A percentile compares a stretch with the other conserved stretches of the same genome.
phyloP scores from a whole-genome alignment of 305 asterid genomes.

The Solanum chacoense region DNA sequence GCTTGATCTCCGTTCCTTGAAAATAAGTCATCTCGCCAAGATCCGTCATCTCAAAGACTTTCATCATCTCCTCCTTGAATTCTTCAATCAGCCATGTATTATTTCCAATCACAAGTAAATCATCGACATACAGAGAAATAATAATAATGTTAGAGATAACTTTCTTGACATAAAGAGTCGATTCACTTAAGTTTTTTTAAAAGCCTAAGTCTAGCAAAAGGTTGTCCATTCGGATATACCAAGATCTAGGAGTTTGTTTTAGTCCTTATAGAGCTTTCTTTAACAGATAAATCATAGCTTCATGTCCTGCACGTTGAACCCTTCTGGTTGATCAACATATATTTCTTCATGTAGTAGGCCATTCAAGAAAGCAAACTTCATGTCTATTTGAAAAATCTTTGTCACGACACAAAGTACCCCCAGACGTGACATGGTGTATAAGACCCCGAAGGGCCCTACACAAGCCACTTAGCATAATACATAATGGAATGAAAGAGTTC shows the following conservation, averaged over 20 bases:
- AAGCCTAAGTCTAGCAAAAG: not conserved
- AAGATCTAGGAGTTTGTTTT: not conserved
- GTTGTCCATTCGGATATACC: not conserved
- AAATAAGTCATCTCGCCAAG: not conserved
- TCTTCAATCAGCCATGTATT: not conserved
- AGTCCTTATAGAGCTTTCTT: not conserved
- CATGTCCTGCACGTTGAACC: not conserved
- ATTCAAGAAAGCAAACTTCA: not conserved
- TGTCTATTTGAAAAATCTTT: not conserved
- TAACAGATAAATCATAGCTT: not conserved
- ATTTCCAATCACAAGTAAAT: not conserved
- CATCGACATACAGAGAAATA: not conserved
- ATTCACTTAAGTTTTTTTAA: not conserved
- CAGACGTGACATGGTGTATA: not conserved
- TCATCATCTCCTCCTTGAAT: not conserved
- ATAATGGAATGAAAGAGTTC: not conserved
- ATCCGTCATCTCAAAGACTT: not conserved
- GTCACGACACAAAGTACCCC: not conserved
- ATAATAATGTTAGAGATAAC: not conserved
- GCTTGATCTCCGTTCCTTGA: not conserved
- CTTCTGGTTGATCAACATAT: not conserved
- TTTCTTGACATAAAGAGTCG: not conserved
- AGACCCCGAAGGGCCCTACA: not conserved
- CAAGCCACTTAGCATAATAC: not conserved
- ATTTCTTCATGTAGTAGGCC: not conserved